These are phyloP conservation scores for Dissoconium aciculare DNA, from an alignment of 2,329 filamentous ascomycete species.

Conservation along the genomic window DNA sequence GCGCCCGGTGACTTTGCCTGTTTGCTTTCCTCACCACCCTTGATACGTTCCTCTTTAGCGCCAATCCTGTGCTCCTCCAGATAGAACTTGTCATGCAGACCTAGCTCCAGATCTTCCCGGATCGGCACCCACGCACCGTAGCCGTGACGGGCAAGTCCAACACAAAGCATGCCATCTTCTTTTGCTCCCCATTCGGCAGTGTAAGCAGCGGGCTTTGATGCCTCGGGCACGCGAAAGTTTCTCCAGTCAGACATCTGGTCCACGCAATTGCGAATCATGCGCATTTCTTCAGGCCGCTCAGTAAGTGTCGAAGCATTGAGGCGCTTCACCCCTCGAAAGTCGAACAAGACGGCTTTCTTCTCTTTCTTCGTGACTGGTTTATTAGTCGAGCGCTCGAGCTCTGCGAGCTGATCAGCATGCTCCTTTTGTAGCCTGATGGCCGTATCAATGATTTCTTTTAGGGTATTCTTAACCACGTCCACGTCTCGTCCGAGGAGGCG, in stretches of 20 bases:
- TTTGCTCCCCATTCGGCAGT: conserved; percentile 81
- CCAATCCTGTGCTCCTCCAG: conserved; percentile 96
- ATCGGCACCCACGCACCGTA: conserved; percentile 95
- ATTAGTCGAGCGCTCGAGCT: conserved; percentile 53
- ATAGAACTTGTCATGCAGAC: conserved; percentile 81
- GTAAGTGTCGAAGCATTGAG: conserved; percentile 92
- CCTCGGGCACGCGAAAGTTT: conserved; percentile 76
- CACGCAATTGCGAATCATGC: conserved; percentile 63
- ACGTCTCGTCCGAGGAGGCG: conserved; percentile 69
- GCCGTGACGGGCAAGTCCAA: conserved; percentile 84
- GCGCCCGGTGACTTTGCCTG: conserved; percentile 85
- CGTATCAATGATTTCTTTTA: conserved; percentile 64
- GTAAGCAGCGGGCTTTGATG: conserved; percentile 83
- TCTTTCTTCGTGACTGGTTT: conserved; percentile 90
- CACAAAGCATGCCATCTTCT: conserved; percentile 92
- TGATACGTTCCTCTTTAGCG: conserved; percentile 83
- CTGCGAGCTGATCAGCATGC: conserved; percentile 48
- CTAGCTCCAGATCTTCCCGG: conserved; percentile 76
- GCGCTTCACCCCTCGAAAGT: conserved; percentile 84
- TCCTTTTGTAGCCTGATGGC: conserved; percentile 57
- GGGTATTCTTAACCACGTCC: conserved; percentile 59
- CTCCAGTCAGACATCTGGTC: conserved; percentile 50
- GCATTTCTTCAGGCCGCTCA: conserved; percentile 79
- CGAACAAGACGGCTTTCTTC: conserved; percentile 89
- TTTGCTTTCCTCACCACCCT: conserved; percentile 52